Evolutionary conservation across 441 rosid genomes (phyloP).

Genomic region (Macaranga tanarius): DNA sequence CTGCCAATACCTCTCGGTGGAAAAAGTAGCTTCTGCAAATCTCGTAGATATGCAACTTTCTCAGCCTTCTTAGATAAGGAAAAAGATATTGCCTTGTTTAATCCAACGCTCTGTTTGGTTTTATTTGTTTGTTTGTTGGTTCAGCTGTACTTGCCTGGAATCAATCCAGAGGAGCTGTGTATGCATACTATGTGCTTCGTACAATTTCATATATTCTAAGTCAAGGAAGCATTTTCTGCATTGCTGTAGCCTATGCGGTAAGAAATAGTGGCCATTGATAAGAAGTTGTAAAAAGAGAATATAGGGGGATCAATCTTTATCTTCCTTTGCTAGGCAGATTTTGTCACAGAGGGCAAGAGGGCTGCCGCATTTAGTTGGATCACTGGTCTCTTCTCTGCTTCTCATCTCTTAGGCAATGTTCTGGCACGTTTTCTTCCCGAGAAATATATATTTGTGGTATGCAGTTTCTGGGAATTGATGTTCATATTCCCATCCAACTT

Average conservation of each 20-base stretch:
- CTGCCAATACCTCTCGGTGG: too few relatives aligned
- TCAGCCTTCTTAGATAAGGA: neutral
- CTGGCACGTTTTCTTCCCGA: conserved; percentile 53
- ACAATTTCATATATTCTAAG: conserved; percentile 52
- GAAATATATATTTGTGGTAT: conserved; percentile 46
- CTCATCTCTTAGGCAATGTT: conserved; percentile 51
- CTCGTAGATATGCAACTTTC: too few relatives aligned
- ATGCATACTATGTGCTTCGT: conserved; percentile 52
- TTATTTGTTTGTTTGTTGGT: neutral
- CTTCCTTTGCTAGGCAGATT: conserved; percentile 44
- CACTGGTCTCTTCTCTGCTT: conserved; percentile 51
- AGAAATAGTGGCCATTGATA: conserved; percentile 8
- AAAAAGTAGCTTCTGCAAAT: too few relatives aligned
- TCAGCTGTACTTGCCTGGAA: conserved; percentile 52
- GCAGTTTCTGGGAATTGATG: too few relatives aligned
- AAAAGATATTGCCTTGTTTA: neutral
- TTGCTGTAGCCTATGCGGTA: conserved; percentile 61
- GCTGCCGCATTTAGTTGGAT: conserved; percentile 59
- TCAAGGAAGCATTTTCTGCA: conserved; percentile 66
- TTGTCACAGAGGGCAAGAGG: conserved; percentile 40
- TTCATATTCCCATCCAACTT: too few relatives aligned
- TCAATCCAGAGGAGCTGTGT: conserved; percentile 45
- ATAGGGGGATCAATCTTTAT: conserved; percentile 5
- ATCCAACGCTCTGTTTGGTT: neutral
- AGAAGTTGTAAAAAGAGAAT: conserved; percentile 5